Base-by-base conservation (phyloP, 768 basidiomycete genomes). In the Russula brevipes region DNA sequence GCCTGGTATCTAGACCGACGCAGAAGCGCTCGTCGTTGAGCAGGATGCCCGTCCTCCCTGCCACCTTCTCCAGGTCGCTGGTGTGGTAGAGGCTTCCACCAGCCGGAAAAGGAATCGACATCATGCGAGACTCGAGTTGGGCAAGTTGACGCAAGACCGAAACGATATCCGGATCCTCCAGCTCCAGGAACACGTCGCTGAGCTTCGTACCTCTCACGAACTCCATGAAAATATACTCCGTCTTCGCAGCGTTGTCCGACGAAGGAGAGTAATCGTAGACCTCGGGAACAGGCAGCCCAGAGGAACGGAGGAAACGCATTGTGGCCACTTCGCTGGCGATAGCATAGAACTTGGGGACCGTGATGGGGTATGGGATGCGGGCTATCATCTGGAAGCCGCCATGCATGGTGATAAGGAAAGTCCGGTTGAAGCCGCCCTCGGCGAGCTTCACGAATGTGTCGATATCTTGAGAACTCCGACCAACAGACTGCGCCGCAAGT, bases 81-180 rank as follows among this genome's bases (percentile, higher is more conserved):
- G 74, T 53, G 58, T 74, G 81, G 73, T 81, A 82, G 0, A 82
- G 73, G 73, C 80, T 80, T 73, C 81, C 80, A 54, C 81, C 78
- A 73, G 78, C 80, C 35, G 78, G 81, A 64, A 82, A 82, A 65
- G 73, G 0, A 46, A 76, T 72, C 16, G 76, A 77, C 80, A 80
- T 81, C 73, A 82, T 79, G 5, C 7, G 65, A 10, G 78, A 75
- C 71, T 83, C 81, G 68, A 84, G 73, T 65, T 81, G 33, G 70
- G 68, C 73, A 70, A 83, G 72, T 66, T 83, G 79, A 54, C 74
- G 76, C 61, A 74, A 57, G 72, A 82, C 50, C 0, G 79, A 81
- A 67, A 70, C 61, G 72, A 75, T 45, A 71, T 62, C 41, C 54
- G 2, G 1, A 31, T 42, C 30, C 12, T 9, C 54, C 2, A 55